Percentiles rank a stretch among this genome's conserved stretches.
Conservation (phyloP, 75 land plant species). For the Cupressus sempervirens region DNA sequence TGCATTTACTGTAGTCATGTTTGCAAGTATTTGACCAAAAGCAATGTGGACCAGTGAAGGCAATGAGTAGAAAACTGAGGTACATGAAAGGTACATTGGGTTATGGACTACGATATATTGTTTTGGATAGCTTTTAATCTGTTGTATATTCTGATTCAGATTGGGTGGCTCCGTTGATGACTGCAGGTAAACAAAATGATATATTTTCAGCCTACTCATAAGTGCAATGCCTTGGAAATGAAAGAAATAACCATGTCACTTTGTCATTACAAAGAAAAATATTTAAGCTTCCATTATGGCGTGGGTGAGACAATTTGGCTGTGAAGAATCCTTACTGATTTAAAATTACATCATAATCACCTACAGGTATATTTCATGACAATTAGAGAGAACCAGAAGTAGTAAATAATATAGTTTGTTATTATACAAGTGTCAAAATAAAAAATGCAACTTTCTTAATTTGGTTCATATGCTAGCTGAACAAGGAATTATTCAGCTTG, state of each 20-base stretch:
- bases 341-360: not conserved
- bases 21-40: no score
- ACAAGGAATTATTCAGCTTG: not conserved
- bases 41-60: not conserved
- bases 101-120: not conserved
- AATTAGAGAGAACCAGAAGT: not conserved
- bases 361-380: not conserved
- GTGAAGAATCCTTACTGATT: not conserved
- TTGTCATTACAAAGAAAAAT: not conserved
- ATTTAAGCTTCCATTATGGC: not conserved
- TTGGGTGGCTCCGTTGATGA: no score
- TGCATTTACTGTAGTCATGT: no score
- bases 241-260: not conserved
- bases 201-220: not conserved
- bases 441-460: not conserved
- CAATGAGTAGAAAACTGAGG: not conserved
- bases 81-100: not conserved
- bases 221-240: not conserved
- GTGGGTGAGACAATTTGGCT: not conserved
- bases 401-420: not conserved
- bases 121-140: not conserved
- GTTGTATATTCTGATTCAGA: no score
- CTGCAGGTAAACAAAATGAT: not conserved
- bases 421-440: not conserved
- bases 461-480: not conserved